Conservation (phyloP, 2,329 filamentous ascomycete species). For the Sporothrix luriei region DNA sequence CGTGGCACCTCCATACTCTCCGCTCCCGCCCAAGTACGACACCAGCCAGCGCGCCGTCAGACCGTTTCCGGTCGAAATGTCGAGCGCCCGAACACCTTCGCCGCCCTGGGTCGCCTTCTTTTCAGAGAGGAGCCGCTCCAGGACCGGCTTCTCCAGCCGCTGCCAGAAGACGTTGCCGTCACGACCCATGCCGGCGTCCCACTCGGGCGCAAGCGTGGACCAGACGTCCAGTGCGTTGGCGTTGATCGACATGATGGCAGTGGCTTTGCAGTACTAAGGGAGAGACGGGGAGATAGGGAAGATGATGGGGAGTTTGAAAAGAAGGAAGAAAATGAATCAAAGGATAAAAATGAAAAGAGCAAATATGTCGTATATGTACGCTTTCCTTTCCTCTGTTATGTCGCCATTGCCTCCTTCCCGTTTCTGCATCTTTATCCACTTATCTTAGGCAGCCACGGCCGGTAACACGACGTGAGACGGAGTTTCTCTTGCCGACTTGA, state of each 20-base stretch:
- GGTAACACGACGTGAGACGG: too few relatives aligned
- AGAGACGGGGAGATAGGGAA: not conserved
- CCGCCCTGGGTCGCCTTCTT: conserved; percentile 31
- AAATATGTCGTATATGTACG: not conserved
- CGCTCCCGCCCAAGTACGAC: conserved; percentile 28
- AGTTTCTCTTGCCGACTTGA: not conserved
- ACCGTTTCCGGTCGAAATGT: conserved; percentile 56
- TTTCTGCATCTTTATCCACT: not conserved
- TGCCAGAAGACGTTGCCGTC: conserved; percentile 52
- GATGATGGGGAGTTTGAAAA: not conserved
- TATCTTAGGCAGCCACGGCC: conserved; percentile 7
- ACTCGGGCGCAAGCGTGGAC: conserved; percentile 48
- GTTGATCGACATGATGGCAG: conserved; percentile 28
- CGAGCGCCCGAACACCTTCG: conserved; percentile 45
- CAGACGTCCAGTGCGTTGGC: conserved; percentile 43
- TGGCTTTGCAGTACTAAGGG: not conserved
- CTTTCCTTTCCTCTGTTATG: not conserved
- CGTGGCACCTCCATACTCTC: not conserved
- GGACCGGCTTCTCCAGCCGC: conserved; percentile 47
- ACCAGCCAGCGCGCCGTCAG: conserved; percentile 52
- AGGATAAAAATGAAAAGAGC: not conserved
- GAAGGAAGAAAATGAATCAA: not conserved
- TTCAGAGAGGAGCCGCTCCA: conserved; percentile 43
- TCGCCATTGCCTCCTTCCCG: conserved; percentile 2
- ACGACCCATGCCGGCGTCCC: conserved; percentile 48